Conservation (phyloP, 805 yeast genomes). For the Cyberlindnera japonica region DNA sequence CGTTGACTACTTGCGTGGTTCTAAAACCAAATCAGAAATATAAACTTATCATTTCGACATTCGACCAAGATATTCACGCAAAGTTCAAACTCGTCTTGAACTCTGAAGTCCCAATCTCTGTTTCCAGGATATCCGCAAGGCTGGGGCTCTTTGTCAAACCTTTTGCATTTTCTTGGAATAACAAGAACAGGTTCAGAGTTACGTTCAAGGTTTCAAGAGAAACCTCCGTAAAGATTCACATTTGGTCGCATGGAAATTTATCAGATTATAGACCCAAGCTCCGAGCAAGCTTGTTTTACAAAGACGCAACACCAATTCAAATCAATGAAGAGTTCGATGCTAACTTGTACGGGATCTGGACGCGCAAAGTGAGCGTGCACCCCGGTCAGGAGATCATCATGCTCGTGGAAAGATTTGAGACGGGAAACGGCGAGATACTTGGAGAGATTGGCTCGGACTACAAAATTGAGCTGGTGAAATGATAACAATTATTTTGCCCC, state of each 20-base stretch:
- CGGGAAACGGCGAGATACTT: slow-evolving; percentile 38
- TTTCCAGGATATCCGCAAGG: slow-evolving; percentile 25
- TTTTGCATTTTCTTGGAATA: slow-evolving; percentile 35
- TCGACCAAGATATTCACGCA: slow-evolving; percentile 30
- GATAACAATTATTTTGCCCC: no score
- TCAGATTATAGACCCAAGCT: slow-evolving; percentile 42
- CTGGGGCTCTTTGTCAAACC: slow-evolving; percentile 35
- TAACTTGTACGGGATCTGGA: slow-evolving; percentile 41
- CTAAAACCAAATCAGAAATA: slow-evolving; percentile 37
- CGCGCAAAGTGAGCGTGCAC: slow-evolving; percentile 6
- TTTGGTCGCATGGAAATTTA: slow-evolving; percentile 11
- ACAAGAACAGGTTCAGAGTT: slow-evolving; percentile 37
- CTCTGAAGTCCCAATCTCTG: slow-evolving; percentile 17
- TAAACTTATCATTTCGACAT: slow-evolving; percentile 45
- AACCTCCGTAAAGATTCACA: slow-evolving; percentile 22
- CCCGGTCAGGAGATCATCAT: slow-evolving; percentile 33
- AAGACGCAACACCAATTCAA: slow-evolving; percentile 28
- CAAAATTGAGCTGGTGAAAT: slow-evolving; percentile 14
- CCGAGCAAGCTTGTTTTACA: slow-evolving; percentile 41
- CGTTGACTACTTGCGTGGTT: slow-evolving; percentile 21
- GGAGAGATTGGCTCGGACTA: slow-evolving; percentile 37
- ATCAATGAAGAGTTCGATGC: slow-evolving; percentile 41
- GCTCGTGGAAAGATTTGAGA: slow-evolving; percentile 47
- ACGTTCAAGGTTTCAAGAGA: slow-evolving; percentile 23
- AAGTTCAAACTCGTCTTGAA: slow-evolving; percentile 33